A percentile compares a stretch with the other conserved stretches of the same genome.
Evolutionary conservation across 2,329 filamentous ascomycete species (phyloP).

Genomic region (Escovopsis sp.): DNA sequence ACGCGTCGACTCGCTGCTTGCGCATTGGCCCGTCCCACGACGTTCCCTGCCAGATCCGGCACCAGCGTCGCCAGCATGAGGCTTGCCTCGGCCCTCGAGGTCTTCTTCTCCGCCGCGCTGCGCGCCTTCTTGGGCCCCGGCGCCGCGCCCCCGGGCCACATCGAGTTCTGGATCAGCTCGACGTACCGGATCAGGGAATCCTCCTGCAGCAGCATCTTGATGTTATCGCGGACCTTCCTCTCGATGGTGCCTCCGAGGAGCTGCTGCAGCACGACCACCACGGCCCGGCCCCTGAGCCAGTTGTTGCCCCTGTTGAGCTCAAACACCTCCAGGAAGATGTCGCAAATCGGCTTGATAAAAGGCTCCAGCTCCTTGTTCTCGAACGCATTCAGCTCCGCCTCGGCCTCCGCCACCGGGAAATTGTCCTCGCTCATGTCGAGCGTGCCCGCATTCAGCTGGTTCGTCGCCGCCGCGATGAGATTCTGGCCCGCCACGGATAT

Average conservation of each 20-base stretch:
- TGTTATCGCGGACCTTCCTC: conserved; percentile 79
- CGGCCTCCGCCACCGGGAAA: conserved; percentile 52
- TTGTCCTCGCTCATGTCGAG: conserved; percentile 36
- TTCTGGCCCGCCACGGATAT: conserved; percentile 87
- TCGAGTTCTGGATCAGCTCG: conserved; percentile 51
- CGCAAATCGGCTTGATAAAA: conserved; percentile 96
- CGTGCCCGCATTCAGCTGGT: conserved; percentile 42
- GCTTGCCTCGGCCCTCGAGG: conserved; percentile 73
- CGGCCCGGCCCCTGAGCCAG: conserved; percentile 88
- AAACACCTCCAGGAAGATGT: conserved; percentile 92
- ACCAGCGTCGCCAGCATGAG: conserved; percentile 79
- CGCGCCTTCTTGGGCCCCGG: conserved; percentile 38
- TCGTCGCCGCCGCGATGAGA: conserved; percentile 63
- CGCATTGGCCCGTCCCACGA: conserved; percentile 85
- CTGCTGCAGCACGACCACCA: conserved; percentile 92
- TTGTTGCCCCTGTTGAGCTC: conserved; percentile 91
- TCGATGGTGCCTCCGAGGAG: conserved; percentile 92
- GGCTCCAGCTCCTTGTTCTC: conserved; percentile 69
- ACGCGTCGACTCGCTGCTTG: conserved; percentile 78
- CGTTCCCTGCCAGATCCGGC: conserved; percentile 81
- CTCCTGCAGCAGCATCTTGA: conserved; percentile 59
- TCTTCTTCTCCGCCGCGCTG: conserved; percentile 58
- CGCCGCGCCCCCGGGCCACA: conserved; percentile 65
- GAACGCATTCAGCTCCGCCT: conserved; percentile 86
- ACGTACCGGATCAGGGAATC: conserved; percentile 67